These are phyloP conservation scores for Aspergillaceae sp. DNA, from an alignment of 2,329 filamentous ascomycete species.

Conservation along the genomic window DNA sequence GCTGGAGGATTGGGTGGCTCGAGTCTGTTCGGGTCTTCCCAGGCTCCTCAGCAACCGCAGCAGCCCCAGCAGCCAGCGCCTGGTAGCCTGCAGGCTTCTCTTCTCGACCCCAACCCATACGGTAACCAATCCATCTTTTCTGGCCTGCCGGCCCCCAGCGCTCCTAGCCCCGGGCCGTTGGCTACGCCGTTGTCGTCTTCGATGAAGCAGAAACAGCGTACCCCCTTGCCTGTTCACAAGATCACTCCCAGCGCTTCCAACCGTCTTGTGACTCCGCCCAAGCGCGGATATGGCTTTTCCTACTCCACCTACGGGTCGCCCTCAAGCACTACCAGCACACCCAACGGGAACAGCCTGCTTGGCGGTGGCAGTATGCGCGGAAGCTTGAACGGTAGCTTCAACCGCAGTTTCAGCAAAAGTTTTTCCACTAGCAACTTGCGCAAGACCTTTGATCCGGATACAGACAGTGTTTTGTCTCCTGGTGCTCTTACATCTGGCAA, in stretches of 20 bases:
- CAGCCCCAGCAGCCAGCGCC: constrained; percentile 37
- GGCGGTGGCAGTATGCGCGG: constrained; percentile 28
- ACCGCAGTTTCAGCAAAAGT: constrained; percentile 68
- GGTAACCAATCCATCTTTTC: constrained; percentile 81
- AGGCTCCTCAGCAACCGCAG: constrained; percentile 38
- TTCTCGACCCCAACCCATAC: constrained; percentile 79
- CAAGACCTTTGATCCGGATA: constrained; percentile 66
- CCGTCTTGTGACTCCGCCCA: constrained; percentile 74
- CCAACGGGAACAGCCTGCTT: constrained; percentile 59
- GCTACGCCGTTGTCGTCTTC: constrained; percentile 76
- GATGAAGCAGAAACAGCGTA: constrained; percentile 68
- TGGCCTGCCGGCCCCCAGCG: constrained; percentile 54
- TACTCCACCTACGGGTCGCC: constrained; percentile 89
- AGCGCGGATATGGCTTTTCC: constrained; percentile 80
- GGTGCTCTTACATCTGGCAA: constrained; percentile 70
- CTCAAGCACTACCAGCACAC: constrained; percentile 59
- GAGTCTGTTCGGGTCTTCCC: constrained; percentile 46
- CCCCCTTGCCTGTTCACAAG: constrained; percentile 78
- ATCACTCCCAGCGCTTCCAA: constrained; percentile 72
- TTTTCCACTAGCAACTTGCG: constrained; percentile 80
- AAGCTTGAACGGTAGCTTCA: constrained; percentile 49
- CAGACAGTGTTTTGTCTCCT: constrained; percentile 73
- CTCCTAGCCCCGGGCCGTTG: constrained; percentile 72
- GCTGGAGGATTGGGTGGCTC: constrained; percentile 20
- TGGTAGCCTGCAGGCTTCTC: constrained; percentile 60